Conservation (phyloP, 1,139 yeast species). For the Blastobotrys illinoisensis region DNA sequence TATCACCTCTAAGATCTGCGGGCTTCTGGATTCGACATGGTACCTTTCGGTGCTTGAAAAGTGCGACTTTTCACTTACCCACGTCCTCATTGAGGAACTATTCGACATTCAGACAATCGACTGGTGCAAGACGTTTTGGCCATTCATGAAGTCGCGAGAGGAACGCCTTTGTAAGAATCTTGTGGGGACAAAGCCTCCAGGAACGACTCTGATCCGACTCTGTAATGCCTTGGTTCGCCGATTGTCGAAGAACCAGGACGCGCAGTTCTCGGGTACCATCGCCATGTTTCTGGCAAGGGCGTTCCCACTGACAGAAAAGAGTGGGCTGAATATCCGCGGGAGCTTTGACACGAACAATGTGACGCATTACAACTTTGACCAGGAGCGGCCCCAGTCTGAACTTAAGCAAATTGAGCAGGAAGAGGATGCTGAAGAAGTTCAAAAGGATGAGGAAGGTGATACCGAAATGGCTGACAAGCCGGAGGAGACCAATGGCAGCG, state of each 20-base stretch:
- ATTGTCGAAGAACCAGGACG: slow-evolving; percentile 33
- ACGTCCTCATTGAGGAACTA: slow-evolving; percentile 32
- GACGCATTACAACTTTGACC: slow-evolving; percentile 24
- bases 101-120: slow-evolving; percentile 33
- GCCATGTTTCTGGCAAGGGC: slow-evolving; percentile 35
- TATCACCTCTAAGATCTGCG: slow-evolving; percentile 11
- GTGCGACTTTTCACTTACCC: slow-evolving; percentile 25
- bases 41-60: slow-evolving; percentile 15
- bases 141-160: slow-evolving; percentile 31
- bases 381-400: neutral
- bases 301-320: slow-evolving; percentile 35
- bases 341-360: slow-evolving; percentile 34
- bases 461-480: slow-evolving; percentile 3
- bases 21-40: slow-evolving; percentile 20
- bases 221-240: slow-evolving; percentile 36
- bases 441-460: slow-evolving; percentile 10
- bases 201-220: slow-evolving; percentile 35
- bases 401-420: slow-evolving; percentile 1
- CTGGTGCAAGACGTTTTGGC: slow-evolving; percentile 36
- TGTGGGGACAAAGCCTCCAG: slow-evolving; percentile 33
- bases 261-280: slow-evolving; percentile 36
- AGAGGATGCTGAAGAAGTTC: slow-evolving; percentile 4
- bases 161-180: slow-evolving; percentile 25
- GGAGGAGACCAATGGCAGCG: neutral
- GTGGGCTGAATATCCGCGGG: slow-evolving; percentile 37